A percentile compares a stretch with the other conserved stretches of the same genome.
Conservation (phyloP, 345 rosid genomes). For the Brassica nigra region DNA sequence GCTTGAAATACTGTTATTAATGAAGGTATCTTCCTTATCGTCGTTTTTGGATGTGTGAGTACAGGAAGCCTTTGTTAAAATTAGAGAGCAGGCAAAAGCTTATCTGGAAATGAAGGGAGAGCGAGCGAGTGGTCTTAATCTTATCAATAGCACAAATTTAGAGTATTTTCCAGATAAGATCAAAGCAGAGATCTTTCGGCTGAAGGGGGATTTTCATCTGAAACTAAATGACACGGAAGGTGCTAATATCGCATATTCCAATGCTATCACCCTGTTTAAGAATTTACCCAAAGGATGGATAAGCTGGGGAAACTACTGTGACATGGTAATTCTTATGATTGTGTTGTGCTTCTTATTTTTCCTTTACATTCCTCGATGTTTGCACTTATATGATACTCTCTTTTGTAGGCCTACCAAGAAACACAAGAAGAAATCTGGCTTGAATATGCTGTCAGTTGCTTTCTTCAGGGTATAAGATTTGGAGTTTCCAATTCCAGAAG, state of each 20-base stretch:
- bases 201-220: constrained; percentile 79
- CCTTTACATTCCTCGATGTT: not conserved
- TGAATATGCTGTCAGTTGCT: constrained; percentile 85
- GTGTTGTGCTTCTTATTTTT: constrained; percentile 9
- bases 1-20: not conserved
- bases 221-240: constrained; percentile 77
- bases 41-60: constrained; percentile 9
- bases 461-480: constrained; percentile 94
- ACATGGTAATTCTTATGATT: constrained; percentile 61
- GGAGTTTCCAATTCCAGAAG: constrained; percentile 94
- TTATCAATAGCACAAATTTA: constrained; percentile 84
- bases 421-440: constrained; percentile 87
- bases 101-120: constrained; percentile 85
- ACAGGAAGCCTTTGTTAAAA: constrained; percentile 97
- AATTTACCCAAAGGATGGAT: constrained; percentile 98
- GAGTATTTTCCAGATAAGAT: constrained; percentile 84
- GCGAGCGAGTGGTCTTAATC: constrained; percentile 76
- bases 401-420: constrained; percentile 78
- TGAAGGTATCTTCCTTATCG: constrained; percentile 21
- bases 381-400: not conserved
- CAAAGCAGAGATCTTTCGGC: constrained; percentile 83
- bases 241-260: constrained; percentile 84
- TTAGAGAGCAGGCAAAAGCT: constrained; percentile 95
- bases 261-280: constrained; percentile 83
- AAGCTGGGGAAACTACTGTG: constrained; percentile 98